Evolutionary conservation across 345 rosid genomes (phyloP).

Genomic region (Raphanus raphanistrum): DNA sequence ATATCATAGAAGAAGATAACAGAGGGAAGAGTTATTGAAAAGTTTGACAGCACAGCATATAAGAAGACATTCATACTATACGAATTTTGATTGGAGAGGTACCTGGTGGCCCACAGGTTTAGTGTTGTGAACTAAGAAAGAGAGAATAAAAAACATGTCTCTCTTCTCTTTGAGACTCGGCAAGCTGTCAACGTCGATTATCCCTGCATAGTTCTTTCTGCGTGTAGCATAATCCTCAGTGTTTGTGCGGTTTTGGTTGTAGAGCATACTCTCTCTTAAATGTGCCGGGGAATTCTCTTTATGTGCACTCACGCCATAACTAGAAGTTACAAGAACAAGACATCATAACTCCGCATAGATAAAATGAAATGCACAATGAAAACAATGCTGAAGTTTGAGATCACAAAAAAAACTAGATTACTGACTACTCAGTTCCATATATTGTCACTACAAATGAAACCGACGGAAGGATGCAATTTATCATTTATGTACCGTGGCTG

Average conservation of each 20-base stretch:
- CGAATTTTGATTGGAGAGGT: conserved; percentile 13
- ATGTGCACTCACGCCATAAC: conserved; percentile 42
- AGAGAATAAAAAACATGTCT: conserved; percentile 79
- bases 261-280: conserved; percentile 48
- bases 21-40: conserved; percentile 1
- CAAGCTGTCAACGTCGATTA: conserved; percentile 71
- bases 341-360: conserved; percentile 32
- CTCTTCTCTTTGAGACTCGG: conserved; percentile 83
- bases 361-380: conserved; percentile 16
- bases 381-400: conserved; percentile 9
- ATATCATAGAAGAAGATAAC: conserved; percentile 12
- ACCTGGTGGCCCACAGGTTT: conserved; percentile 99
- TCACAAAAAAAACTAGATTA: conserved; percentile 15
- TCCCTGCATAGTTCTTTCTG: conserved; percentile 58
- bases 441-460: not conserved
- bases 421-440: conserved; percentile 2
- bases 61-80: conserved; percentile 8
- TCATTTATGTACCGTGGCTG: conserved; percentile 54
- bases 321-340: conserved; percentile 27
- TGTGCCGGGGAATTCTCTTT: conserved; percentile 45
- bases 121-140: conserved; percentile 86
- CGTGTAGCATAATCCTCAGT: conserved; percentile 53
- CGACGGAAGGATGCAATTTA: not conserved
- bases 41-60: not conserved
- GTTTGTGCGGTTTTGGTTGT: conserved; percentile 48